Evolutionary conservation across 2,329 filamentous ascomycete species (phyloP), one percentile per base, ranked within the genome.

Genomic region (Ustulina deusta): DNA sequence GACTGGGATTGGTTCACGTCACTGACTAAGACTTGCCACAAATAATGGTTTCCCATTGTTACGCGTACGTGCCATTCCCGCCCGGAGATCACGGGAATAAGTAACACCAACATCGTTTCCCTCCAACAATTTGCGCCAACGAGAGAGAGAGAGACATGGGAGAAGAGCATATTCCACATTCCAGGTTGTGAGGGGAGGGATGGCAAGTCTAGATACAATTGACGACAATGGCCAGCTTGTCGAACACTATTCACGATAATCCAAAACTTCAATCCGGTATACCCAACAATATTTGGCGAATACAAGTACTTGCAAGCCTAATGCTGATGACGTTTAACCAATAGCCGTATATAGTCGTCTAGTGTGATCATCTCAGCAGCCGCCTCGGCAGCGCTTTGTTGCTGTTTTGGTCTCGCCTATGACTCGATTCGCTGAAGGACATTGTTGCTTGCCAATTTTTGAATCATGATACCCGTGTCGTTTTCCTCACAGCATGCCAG

Each of bases 71-170:
- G 15, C 17, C 40, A 60, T 65, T 9, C 22, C 38, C 48, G 27
- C 48, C 17, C 17, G 20, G 36, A 13, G 22, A 55, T 40, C 11
- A 32, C 48, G 56, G 62, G 27, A 44, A 64, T 51, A 36, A 22
- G 29, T 17, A 54, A 7, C 29, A 34, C 25, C 9, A 34, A n/a
- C 9, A 32, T 36, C 9, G 6, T 9, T 17, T 9, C 42, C 42
- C 17, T 5, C 27, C 25, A 7, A 6, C 15, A 34, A 51, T 11
- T 6, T 32, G 29, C 15, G 7, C 17, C 15, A 51, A 49, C 25
- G 46, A 29, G 27, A 48, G 22, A 48, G 9, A 25, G 2, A 13
- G 15, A 17, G 36, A 40, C 15, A 5, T 40, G 6, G 44, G 22
- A 48, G 44, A 25, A 13, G 10, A 48, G 22, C 10, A 25, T 25